Base-by-base conservation (phyloP, 2,329 filamentous ascomycete species). In the Trichothecium sympodiale region DNA sequence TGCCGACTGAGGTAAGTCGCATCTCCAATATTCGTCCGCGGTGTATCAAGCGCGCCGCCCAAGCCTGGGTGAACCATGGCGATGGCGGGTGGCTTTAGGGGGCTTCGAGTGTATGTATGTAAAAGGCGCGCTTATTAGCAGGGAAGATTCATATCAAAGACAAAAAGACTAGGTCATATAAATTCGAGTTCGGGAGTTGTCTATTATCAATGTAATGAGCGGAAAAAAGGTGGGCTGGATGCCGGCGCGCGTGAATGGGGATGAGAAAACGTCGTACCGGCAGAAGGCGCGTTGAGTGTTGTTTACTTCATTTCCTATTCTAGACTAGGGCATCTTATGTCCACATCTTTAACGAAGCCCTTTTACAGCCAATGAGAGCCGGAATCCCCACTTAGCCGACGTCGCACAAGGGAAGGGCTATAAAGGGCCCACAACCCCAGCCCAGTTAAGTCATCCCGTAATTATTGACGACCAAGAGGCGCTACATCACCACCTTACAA, bases 1-100 rank as follows among this genome's bases (percentile, higher is more conserved):
- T 72, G 60, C 59, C 77, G 66, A 57, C 62, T 76, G 43, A 93
- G 67, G 58, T 80, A 89, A 46, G 87, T 94, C 59, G 77, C 78
- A 70, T 95, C 86, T 52, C 82, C 86, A 46, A 79, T 60, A 52
- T 87, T 83, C 42, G 86, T 94, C 55, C 82, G 80, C 51, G 89
- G 89, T 48, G 88, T 93, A 61, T 91, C 83, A 60, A 94, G 72
- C 52, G 69, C 70, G 54, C 61, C 68, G 55, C 61, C 69, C 48
- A 67, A 71, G 52, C 78, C 80, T 29, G 74, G 71, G 44, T 73
- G 70, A 40, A 70, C 73, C 80, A 84, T 84, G 47, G 50, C 64
- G 56, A 40, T 45, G 47, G 46, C 39, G 36, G 12, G 12, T 17
- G 26, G 7, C 23, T 2, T n/a, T 15, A 16, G 20, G 14, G 13